phyloP scores from a whole-genome alignment of 2,329 filamentous ascomycete genomes.

The Ophiognomonia clavigignenti-juglandacearum region DNA sequence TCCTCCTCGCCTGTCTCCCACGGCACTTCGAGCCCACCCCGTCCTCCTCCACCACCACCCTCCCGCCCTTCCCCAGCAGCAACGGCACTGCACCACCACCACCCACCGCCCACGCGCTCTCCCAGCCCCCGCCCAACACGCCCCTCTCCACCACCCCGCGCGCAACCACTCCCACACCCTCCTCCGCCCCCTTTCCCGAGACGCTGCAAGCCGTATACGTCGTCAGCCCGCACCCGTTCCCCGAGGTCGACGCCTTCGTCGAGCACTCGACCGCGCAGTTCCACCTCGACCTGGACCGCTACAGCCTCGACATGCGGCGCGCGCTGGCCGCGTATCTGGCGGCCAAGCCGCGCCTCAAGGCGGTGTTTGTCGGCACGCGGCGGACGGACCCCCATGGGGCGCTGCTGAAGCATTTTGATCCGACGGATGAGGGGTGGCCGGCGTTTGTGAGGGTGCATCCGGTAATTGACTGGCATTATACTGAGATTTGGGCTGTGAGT shows the following conservation, averaged over 20 bases:
- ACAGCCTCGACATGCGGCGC: conserved; percentile 72
- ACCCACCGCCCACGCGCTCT: not conserved
- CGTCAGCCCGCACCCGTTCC: conserved; percentile 76
- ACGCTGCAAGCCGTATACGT: conserved; percentile 82
- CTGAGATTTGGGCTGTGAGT: conserved; percentile 88
- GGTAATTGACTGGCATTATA: conserved; percentile 96
- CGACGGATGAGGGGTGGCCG: conserved; percentile 87
- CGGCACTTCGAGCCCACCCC: conserved; percentile 27
- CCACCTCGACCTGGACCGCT: conserved; percentile 69
- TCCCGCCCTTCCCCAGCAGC: conserved; percentile 5
- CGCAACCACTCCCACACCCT: conserved; percentile 18
- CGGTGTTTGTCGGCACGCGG: conserved; percentile 83
- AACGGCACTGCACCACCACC: conserved; percentile 7
- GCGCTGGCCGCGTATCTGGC: conserved; percentile 74
- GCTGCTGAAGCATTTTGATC: conserved; percentile 73
- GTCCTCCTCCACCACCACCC: conserved; percentile 22
- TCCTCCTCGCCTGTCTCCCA: conserved; percentile 68
- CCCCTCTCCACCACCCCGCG: conserved; percentile 13
- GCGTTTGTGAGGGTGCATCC: conserved; percentile 89
- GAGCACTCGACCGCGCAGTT: conserved; percentile 60
- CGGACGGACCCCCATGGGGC: conserved; percentile 89
- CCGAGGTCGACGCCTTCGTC: conserved; percentile 83
- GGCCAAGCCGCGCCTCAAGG: conserved; percentile 60
- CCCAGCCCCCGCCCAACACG: conserved; percentile 11
- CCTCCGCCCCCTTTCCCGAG: too few species aligned